phyloP scores from a whole-genome alignment of 176 grass and related monocot species.

The Bonia amplexicaulis region DNA sequence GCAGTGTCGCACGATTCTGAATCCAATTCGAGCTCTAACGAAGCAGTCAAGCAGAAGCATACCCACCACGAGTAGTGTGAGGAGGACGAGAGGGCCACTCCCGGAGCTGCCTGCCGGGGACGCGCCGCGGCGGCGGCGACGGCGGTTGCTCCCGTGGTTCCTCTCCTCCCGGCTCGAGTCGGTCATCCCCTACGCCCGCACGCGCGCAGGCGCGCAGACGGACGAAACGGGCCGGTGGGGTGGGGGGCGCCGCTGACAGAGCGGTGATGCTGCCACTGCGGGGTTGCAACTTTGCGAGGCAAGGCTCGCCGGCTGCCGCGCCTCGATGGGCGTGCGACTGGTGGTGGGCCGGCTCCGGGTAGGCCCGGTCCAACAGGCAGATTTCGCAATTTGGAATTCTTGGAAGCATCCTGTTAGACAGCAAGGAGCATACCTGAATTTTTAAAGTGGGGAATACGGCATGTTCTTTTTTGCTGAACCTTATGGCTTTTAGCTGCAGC shows the following conservation, averaged over 20 bases:
- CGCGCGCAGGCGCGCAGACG: too few relatives aligned
- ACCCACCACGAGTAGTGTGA: not conserved
- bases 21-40: not conserved
- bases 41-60: not conserved
- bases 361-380: too few relatives aligned
- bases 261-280: not conserved
- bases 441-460: too few relatives aligned
- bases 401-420: too few relatives aligned
- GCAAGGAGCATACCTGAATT: too few relatives aligned
- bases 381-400: too few relatives aligned
- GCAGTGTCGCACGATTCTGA: not conserved
- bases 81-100: not conserved
- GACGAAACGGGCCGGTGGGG: not conserved
- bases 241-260: not conserved
- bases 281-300: too few relatives aligned
- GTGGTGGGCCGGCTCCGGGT: too few relatives aligned
- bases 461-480: too few relatives aligned
- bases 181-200: not conserved
- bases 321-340: not conserved
- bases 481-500: too few relatives aligned
- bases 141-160: not conserved
- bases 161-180: not conserved
- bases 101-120: not conserved
- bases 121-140: not conserved
- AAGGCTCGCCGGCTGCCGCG: not conserved